Base-by-base conservation (phyloP, 2,329 filamentous ascomycete species). In the Thielaviopsis populi region DNA sequence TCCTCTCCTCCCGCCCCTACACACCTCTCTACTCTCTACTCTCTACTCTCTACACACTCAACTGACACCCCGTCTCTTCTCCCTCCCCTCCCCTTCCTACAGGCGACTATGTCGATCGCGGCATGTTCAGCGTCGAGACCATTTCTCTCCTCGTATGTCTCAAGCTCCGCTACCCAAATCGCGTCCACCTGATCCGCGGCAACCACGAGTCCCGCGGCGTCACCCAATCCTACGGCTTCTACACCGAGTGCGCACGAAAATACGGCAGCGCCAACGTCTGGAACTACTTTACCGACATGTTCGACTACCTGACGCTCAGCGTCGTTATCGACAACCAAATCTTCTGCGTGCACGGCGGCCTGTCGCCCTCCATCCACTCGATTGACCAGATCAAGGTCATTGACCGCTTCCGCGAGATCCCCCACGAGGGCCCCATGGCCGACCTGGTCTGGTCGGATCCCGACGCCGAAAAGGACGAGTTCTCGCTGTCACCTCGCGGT, bases 271-370 rank as follows among this genome's bases (percentile, higher is more conserved):
- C 94, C 68, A 96, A 94, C 70, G 94, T 99, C 24, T 99, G 94
- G 94, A 94, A 99, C 75, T 94, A 97, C 74, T 99, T 99, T 73
- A 99, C 94, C 68, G 94, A 99, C 77, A 97, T 99, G 91, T 99
- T 99, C 75, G 94, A 99, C 76, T 99, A 95, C 74, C 80, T 99
- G 68, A 97, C 92, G 7, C 79, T 99, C 65, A 95, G 89, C 70
- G 95, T 97, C 67, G 92, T 99, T 68, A 99, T 99, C 73, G 95
- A 97, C 74, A 88, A 99, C 74, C 89, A 97, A 74, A 99, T 99
- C 69, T 99, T 99, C 74, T 99, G 94, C 74, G 94, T 99, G 6
- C 94, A 99, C 74, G 94, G 94, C 73, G 91, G 89, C 24, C 81
- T 94, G 22, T 91, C 88, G 0, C 89, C 89, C 1, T 91, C 88